phyloP scores from a whole-genome alignment of 352 stramenopile species.

The Pythium aquatile region DNA sequence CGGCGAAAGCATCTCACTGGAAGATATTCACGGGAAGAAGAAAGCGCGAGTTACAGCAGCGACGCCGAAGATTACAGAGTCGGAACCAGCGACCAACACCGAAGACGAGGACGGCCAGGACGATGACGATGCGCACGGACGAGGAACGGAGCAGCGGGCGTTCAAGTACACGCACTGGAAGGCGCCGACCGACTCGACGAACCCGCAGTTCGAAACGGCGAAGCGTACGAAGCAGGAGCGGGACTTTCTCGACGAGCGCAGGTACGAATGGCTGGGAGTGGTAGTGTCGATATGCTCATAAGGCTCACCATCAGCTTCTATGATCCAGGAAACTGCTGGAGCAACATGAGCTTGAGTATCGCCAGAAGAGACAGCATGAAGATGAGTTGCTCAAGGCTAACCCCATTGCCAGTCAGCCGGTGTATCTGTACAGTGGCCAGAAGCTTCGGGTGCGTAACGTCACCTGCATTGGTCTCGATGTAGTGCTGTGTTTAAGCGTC shows the following conservation, averaged over 20 bases:
- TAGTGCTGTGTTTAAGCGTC: no score
- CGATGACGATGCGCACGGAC: neutral
- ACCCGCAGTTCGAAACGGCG: slow-evolving; percentile 59
- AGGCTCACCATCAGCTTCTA: neutral
- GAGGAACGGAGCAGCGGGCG: neutral
- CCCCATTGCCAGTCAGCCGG: slow-evolving; percentile 17
- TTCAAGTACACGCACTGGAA: slow-evolving; percentile 40
- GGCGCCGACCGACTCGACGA: slow-evolving; percentile 71
- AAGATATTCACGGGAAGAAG: slow-evolving; percentile 77
- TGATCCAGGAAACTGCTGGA: slow-evolving; percentile 30
- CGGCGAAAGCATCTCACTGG: slow-evolving; percentile 86
- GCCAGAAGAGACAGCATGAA: slow-evolving; percentile 39
- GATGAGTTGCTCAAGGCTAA: slow-evolving; percentile 22
- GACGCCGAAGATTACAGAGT: neutral
- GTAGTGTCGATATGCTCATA: neutral
- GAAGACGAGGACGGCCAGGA: slow-evolving; percentile 7
- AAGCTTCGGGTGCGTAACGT: slow-evolving; percentile 58
- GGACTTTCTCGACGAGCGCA: slow-evolving; percentile 58
- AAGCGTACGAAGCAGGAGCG: slow-evolving; percentile 43
- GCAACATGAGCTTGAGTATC: slow-evolving; percentile 33
- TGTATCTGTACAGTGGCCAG: slow-evolving; percentile 89
- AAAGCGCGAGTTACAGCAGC: neutral
- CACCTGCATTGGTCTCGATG: neutral
- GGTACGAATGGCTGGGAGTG: neutral
- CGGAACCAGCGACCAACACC: neutral